phyloP scores from a whole-genome alignment of 1,284 basidiomycete species.

The Trametes sp. region DNA sequence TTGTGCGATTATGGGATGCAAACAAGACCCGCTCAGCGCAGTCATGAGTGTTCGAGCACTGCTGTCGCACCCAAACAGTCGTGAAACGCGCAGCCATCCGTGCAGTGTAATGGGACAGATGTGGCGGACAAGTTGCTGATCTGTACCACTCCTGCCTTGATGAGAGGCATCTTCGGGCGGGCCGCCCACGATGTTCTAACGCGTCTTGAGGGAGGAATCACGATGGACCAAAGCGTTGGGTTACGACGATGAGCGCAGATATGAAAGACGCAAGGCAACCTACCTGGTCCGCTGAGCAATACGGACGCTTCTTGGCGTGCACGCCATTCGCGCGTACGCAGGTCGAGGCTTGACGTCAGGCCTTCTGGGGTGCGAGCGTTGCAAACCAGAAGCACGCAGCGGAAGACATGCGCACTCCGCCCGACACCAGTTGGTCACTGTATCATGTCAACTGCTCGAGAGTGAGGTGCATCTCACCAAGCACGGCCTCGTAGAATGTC shows the following conservation, averaged over 20 bases:
- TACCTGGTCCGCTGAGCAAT: neutral
- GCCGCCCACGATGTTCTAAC: neutral
- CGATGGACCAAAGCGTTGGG: neutral
- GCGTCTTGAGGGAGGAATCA: neutral
- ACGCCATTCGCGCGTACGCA: neutral
- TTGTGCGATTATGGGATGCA: no score
- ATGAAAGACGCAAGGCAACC: neutral
- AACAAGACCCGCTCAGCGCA: no score
- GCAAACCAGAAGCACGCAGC: neutral
- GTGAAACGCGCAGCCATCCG: neutral
- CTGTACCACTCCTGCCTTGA: neutral
- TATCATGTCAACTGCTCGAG: neutral
- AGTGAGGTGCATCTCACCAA: neutral
- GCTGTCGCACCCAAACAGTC: no score
- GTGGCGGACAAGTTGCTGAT: neutral
- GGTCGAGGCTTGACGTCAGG: slow-evolving; percentile 1
- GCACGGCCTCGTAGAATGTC: neutral
- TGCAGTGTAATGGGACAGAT: neutral
- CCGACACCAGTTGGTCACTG: neutral
- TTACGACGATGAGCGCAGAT: neutral
- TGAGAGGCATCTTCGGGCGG: neutral
- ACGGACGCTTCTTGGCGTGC: neutral
- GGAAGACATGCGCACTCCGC: no score
- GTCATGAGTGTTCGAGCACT: no score
- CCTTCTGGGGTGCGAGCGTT: neutral